phyloP scores from a whole-genome alignment of 805 yeast genomes.

The Myxozyma vanderwaltii region DNA sequence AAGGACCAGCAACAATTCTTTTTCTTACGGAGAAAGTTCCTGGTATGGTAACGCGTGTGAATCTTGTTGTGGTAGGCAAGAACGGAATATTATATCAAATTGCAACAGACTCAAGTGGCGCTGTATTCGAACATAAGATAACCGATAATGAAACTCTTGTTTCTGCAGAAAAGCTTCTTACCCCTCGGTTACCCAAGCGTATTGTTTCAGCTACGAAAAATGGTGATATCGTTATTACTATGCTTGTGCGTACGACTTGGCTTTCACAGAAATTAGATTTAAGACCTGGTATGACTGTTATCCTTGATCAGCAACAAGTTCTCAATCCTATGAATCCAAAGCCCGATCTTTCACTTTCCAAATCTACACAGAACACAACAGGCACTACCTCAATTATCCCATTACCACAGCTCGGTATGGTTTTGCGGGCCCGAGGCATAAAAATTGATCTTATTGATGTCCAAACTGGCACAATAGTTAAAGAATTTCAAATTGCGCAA shows the following conservation, averaged over 20 bases:
- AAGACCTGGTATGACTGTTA: slow-evolving; percentile 15
- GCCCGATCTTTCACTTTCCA: background rate
- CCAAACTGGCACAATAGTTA: slow-evolving; percentile 72
- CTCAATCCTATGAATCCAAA: slow-evolving; percentile 9
- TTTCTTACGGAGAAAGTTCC: slow-evolving; percentile 30
- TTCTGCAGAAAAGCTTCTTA: slow-evolving; percentile 57
- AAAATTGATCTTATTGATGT: slow-evolving; percentile 72
- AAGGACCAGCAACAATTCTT: slow-evolving; percentile 22
- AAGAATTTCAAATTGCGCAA: slow-evolving; percentile 61
- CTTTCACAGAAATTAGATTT: slow-evolving; percentile 24
- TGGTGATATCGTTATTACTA: slow-evolving; percentile 26
- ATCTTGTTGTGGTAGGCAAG: slow-evolving; percentile 34
- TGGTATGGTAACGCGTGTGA: slow-evolving; percentile 29
- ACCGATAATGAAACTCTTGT: slow-evolving; percentile 42
- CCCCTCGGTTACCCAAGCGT: slow-evolving; percentile 77
- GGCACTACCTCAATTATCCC: slow-evolving; percentile 18
- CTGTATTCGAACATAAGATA: slow-evolving; percentile 37
- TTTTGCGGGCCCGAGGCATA: slow-evolving; percentile 58
- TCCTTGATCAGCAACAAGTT: slow-evolving; percentile 14
- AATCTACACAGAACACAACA: background rate
- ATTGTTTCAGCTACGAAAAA: slow-evolving; percentile 48
- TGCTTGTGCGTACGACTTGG: slow-evolving; percentile 33
- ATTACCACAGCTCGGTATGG: slow-evolving; percentile 74
- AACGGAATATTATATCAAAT: slow-evolving; percentile 31
- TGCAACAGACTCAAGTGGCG: slow-evolving; percentile 26